Conservation (phyloP, 1,284 basidiomycete genomes). For the Pseudozyma tsukubaensis region DNA sequence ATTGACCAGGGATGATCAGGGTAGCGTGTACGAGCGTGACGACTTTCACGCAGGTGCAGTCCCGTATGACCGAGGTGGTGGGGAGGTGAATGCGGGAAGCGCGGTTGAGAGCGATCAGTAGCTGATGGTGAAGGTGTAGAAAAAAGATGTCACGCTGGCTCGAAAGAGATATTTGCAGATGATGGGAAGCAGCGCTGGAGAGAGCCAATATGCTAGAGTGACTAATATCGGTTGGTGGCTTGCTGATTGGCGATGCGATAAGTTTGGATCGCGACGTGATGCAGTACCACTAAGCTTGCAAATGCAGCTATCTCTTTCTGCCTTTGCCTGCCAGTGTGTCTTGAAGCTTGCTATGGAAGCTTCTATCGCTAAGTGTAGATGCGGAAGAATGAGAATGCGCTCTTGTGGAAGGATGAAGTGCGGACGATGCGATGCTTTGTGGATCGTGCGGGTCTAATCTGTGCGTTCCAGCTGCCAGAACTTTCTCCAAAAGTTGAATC, state of each 20-base stretch:
- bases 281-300: neutral
- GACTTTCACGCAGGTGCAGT: too few species aligned
- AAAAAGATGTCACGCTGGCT: neutral
- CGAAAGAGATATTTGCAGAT: neutral
- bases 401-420: neutral
- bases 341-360: neutral
- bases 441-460: constrained; percentile 1
- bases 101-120: neutral
- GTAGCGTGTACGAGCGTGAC: too few species aligned
- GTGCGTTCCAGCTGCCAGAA: neutral
- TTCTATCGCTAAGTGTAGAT: neutral
- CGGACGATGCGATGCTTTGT: neutral
- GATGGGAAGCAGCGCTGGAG: constrained; percentile 3
- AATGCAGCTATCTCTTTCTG: neutral
- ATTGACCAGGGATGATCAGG: neutral
- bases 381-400: neutral
- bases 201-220: constrained; percentile 14
- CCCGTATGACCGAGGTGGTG: too few species aligned
- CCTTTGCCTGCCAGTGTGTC: neutral
- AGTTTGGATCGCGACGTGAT: neutral
- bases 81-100: too few species aligned
- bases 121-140: neutral
- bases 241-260: neutral
- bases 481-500: neutral
- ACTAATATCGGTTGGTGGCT: constrained; percentile 20